Conservation (phyloP, 208 protist species). For the Trypanosoma cruzi region DNA sequence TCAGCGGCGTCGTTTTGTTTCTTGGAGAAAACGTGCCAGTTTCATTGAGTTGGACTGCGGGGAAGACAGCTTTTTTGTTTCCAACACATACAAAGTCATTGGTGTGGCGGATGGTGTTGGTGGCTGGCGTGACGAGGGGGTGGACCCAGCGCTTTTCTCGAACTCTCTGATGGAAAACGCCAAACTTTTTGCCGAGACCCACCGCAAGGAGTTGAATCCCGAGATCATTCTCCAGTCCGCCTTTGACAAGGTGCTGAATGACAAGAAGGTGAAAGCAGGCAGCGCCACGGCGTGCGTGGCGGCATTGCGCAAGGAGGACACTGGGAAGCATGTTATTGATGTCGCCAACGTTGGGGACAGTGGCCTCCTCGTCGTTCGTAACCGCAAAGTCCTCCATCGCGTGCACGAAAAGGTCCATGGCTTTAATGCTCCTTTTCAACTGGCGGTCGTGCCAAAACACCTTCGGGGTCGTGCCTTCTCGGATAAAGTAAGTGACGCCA, state of each 20-base stretch:
- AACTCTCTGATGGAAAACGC: slow-evolving; percentile 93
- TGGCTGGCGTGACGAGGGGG: slow-evolving; percentile 84
- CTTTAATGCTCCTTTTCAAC: slow-evolving; percentile 94
- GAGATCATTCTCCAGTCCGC: slow-evolving; percentile 82
- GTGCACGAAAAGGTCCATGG: slow-evolving; percentile 89
- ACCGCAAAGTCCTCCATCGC: slow-evolving; percentile 76
- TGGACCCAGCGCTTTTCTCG: slow-evolving; percentile 84
- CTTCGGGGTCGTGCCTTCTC: slow-evolving; percentile 75
- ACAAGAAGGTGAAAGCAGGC: slow-evolving; percentile 84
- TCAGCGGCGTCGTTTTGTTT: slow-evolving; percentile 55
- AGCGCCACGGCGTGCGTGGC: slow-evolving; percentile 92
- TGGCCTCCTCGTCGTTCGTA: slow-evolving; percentile 83
- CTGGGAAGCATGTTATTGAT: slow-evolving; percentile 68
- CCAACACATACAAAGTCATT: slow-evolving; percentile 91
- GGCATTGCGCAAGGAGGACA: slow-evolving; percentile 49
- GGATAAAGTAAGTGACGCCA: slow-evolving; percentile 65
- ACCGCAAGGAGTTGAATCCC: slow-evolving; percentile 79
- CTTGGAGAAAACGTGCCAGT: slow-evolving; percentile 87
- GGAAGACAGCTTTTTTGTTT: slow-evolving; percentile 94
- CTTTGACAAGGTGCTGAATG: slow-evolving; percentile 76
- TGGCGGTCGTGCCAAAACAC: slow-evolving; percentile 74
- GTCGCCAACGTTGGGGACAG: slow-evolving; percentile 93
- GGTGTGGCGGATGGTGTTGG: slow-evolving; percentile 94
- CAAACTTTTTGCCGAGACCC: slow-evolving; percentile 86
- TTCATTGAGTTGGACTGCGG: slow-evolving; percentile 94